phyloP scores from a whole-genome alignment of 306 rosid species.

The Crotalaria pallida region DNA sequence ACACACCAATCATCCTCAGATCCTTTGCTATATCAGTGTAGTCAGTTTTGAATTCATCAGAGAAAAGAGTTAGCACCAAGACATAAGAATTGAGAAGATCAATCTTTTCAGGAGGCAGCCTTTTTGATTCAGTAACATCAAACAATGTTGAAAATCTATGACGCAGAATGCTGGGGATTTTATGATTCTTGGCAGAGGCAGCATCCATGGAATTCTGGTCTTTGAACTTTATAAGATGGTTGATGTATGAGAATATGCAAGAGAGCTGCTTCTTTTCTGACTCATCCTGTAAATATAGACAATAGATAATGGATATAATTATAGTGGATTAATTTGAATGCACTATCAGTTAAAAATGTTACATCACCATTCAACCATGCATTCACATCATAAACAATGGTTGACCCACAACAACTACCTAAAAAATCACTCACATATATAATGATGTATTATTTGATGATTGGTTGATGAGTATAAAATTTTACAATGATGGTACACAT shows the following conservation, averaged over 20 bases:
- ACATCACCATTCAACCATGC: too few species aligned
- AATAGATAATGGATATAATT: neutral
- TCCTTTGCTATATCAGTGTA: slow-evolving; percentile 61
- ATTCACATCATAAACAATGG: too few species aligned
- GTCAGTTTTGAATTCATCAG: slow-evolving; percentile 51
- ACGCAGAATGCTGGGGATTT: slow-evolving; percentile 50
- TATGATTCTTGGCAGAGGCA: slow-evolving; percentile 49
- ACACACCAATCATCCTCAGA: slow-evolving; percentile 33
- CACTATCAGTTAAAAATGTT: neutral
- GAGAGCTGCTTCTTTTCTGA: slow-evolving; percentile 47
- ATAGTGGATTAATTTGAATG: neutral
- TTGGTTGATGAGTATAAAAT: neutral
- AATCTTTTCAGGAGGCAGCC: slow-evolving; percentile 47
- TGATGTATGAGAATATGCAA: slow-evolving; percentile 65
- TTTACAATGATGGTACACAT: neutral
- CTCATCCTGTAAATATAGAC: slow-evolving; percentile 52
- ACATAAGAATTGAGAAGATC: slow-evolving; percentile 61
- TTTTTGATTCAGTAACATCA: slow-evolving; percentile 27
- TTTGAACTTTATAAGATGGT: slow-evolving; percentile 76
- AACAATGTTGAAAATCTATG: slow-evolving; percentile 55
- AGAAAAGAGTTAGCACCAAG: slow-evolving; percentile 72
- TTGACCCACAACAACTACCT: neutral
- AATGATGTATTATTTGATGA: too few species aligned
- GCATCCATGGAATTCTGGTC: slow-evolving; percentile 53
- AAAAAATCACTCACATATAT: too few species aligned